phyloP scores from a whole-genome alignment of 139 green algal genomes.

The Chlamydomonas sp. region DNA sequence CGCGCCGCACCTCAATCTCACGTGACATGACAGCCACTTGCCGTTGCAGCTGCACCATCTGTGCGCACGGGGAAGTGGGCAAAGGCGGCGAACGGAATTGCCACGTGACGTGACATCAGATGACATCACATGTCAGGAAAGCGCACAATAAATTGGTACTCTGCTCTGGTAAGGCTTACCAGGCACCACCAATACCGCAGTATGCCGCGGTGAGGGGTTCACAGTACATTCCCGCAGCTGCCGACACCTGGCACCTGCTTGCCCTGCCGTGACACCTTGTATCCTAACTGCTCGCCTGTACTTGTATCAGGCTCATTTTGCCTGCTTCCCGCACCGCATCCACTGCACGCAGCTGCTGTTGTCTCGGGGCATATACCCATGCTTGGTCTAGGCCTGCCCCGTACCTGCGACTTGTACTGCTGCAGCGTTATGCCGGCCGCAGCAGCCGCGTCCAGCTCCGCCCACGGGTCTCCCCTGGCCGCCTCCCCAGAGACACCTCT shows the following conservation, averaged over 20 bases:
- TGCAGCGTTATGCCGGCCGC: constrained; percentile 9
- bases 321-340: not conserved
- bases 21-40: constrained; percentile 32
- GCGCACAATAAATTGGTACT: too few species aligned
- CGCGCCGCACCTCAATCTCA: constrained; percentile 37
- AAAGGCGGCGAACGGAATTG: not conserved
- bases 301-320: too few species aligned
- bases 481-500: not conserved
- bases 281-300: too few species aligned
- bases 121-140: not conserved
- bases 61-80: not conserved
- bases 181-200: too few species aligned
- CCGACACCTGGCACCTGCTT: too few species aligned
- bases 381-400: not conserved
- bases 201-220: too few species aligned
- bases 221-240: too few species aligned
- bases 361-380: not conserved
- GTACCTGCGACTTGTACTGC: constrained; percentile 41
- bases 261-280: too few species aligned
- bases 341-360: not conserved
- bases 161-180: too few species aligned
- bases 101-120: not conserved
- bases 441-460: not conserved
- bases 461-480: not conserved
- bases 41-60: constrained; percentile 41